Evolutionary conservation across 257 asterid genomes (phyloP).

Genomic region (Haberlea rhodopensis): DNA sequence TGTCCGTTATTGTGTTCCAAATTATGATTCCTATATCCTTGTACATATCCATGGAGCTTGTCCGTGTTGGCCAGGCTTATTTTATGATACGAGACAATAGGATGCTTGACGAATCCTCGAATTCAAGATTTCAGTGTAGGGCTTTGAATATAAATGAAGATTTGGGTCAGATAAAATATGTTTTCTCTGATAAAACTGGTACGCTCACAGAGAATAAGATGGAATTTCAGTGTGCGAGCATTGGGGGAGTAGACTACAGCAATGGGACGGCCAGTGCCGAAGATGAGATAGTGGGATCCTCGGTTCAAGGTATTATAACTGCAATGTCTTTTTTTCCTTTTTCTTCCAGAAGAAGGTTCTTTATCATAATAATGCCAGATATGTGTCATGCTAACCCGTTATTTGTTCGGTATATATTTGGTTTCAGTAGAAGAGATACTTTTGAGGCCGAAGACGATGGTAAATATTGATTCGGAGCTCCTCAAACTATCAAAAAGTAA

Average conservation of each 20-base stretch:
- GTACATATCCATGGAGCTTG: constrained; percentile 98
- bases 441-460: constrained; percentile 78
- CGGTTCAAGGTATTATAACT: constrained; percentile 53
- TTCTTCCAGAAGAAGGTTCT: not conserved
- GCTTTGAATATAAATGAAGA: constrained; percentile 97
- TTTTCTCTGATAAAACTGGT: constrained; percentile 98
- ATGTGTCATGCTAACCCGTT: constrained; percentile 19
- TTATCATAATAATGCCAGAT: not conserved
- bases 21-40: constrained; percentile 95
- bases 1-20: constrained; percentile 93
- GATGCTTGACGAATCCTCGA: constrained; percentile 69
- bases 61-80: constrained; percentile 97
- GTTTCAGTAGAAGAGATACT: constrained; percentile 53
- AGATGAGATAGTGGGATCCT: constrained; percentile 46
- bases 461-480: constrained; percentile 71
- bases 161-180: constrained; percentile 92
- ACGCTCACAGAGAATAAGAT: constrained; percentile 97
- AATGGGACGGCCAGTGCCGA: constrained; percentile 35
- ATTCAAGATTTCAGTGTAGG: constrained; percentile 90
- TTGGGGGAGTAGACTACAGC: constrained; percentile 67
- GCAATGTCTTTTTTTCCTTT: not conserved
- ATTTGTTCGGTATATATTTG: constrained; percentile 24
- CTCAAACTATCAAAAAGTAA: constrained; percentile 47
- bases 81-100: constrained; percentile 74
- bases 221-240: constrained; percentile 95